Percentiles rank a stretch among this genome's conserved stretches.
These are phyloP conservation scores for Cylindricascospora bacillispora DNA, from an alignment of 1,139 yeast genomes.

Conservation along the genomic window DNA sequence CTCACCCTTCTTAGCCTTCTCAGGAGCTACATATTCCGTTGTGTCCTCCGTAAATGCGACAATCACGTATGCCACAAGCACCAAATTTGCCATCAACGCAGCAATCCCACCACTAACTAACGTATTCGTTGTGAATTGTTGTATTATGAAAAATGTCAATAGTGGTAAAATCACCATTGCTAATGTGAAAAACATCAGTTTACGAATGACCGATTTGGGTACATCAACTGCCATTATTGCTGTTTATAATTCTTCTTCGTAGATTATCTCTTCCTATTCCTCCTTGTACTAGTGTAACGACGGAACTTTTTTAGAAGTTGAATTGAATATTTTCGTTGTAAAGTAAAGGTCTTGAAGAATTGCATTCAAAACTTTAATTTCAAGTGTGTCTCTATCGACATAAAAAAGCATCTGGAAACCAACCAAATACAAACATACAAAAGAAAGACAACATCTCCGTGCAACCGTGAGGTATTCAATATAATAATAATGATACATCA, in stretches of 20 bases:
- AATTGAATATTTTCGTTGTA: too few species aligned
- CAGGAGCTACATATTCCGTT: slow-evolving; percentile 27
- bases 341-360: too few species aligned
- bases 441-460: too few species aligned
- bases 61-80: slow-evolving; percentile 71
- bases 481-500: slow-evolving; percentile 36
- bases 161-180: slow-evolving; percentile 82
- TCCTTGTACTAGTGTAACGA: neutral
- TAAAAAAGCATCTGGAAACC: too few species aligned
- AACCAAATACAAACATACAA: too few species aligned
- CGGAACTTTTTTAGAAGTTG: neutral
- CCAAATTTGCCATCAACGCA: slow-evolving; percentile 77
- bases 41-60: slow-evolving; percentile 80
- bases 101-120: slow-evolving; percentile 81
- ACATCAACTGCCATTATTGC: slow-evolving; percentile 42
- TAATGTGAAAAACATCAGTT: slow-evolving; percentile 73
- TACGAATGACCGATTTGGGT: slow-evolving; percentile 39
- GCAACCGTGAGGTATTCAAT: too few species aligned
- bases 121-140: slow-evolving; percentile 44
- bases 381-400: too few species aligned
- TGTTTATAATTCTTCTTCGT: neutral
- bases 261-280: neutral
- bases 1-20: neutral
- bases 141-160: slow-evolving; percentile 54
- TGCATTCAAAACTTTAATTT: too few species aligned